phyloP scores from a whole-genome alignment of 805 yeast species.

The Grigorovia humatica region DNA sequence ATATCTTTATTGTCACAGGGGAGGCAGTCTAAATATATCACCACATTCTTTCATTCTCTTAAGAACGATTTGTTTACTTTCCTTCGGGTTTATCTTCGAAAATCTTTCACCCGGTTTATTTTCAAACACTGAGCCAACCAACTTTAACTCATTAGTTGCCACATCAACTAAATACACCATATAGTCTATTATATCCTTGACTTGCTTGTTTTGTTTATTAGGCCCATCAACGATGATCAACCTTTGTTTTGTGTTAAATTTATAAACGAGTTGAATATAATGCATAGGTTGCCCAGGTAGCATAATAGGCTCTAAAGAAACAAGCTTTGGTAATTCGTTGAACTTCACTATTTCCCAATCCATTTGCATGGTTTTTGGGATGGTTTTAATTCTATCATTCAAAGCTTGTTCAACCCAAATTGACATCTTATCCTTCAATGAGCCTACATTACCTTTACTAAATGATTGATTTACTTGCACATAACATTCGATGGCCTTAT shows the following conservation, averaged over 20 bases:
- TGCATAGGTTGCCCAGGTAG: constrained; percentile 44
- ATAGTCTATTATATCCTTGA: constrained; percentile 50
- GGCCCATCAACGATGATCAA: constrained; percentile 40
- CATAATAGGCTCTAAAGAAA: constrained; percentile 60
- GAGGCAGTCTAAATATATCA: constrained; percentile 21
- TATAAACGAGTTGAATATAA: constrained; percentile 51
- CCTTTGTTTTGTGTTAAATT: constrained; percentile 52
- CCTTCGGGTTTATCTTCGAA: constrained; percentile 18
- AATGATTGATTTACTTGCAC: constrained; percentile 75
- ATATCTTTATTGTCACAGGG: background rate
- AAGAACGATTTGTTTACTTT: constrained; percentile 18
- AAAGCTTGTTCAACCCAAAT: constrained; percentile 58
- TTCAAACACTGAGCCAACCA: constrained; percentile 64
- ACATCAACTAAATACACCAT: constrained; percentile 54
- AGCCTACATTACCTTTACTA: constrained; percentile 45
- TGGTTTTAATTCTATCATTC: constrained; percentile 37
- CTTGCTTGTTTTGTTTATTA: constrained; percentile 36
- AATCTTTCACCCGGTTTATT: constrained; percentile 35
- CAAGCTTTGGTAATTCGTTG: constrained; percentile 59
- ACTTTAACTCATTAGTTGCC: constrained; percentile 41
- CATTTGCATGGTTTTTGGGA: constrained; percentile 50
- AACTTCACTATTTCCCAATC: constrained; percentile 73
- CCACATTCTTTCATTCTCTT: constrained; percentile 25
- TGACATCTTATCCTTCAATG: constrained; percentile 38
- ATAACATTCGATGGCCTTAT: constrained; percentile 67